Conservation (phyloP, 768 basidiomycete genomes). For the Auriculariales sp. region DNA sequence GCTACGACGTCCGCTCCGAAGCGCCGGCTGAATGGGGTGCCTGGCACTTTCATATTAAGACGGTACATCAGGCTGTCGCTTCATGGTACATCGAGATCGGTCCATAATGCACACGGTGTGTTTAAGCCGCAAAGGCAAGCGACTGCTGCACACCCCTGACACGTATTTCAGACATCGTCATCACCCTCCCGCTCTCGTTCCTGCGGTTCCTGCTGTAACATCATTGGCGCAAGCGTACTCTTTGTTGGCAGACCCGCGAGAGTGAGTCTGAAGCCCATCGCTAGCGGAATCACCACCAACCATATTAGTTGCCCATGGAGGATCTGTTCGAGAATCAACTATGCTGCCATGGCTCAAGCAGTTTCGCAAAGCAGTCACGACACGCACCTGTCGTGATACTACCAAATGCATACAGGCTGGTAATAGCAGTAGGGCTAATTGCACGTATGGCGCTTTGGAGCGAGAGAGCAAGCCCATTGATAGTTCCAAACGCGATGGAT, state of each 20-base stretch:
- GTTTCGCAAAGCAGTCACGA: background rate
- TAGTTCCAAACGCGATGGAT: constrained; percentile 2
- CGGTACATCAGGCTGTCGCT: no score
- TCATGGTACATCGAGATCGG: no score
- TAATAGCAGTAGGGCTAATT: background rate
- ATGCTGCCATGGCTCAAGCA: background rate
- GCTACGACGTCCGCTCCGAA: no score
- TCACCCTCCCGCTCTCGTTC: background rate
- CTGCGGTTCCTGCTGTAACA: no score
- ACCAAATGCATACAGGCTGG: background rate
- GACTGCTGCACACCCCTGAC: no score
- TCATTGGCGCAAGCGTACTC: no score
- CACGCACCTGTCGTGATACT: no score
- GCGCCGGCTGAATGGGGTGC: no score
- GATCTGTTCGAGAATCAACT: background rate
- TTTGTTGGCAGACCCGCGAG: background rate
- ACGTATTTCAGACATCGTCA: background rate
- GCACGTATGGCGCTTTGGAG: constrained; percentile 1
- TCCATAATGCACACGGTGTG: no score
- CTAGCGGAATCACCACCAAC: background rate
- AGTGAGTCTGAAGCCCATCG: background rate
- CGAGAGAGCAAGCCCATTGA: constrained; percentile 4
- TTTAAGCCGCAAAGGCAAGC: no score
- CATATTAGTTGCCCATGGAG: background rate
- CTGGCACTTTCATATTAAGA: no score